Conservation (phyloP, 208 protist species). For the Chromosphaera perkinsii region DNA sequence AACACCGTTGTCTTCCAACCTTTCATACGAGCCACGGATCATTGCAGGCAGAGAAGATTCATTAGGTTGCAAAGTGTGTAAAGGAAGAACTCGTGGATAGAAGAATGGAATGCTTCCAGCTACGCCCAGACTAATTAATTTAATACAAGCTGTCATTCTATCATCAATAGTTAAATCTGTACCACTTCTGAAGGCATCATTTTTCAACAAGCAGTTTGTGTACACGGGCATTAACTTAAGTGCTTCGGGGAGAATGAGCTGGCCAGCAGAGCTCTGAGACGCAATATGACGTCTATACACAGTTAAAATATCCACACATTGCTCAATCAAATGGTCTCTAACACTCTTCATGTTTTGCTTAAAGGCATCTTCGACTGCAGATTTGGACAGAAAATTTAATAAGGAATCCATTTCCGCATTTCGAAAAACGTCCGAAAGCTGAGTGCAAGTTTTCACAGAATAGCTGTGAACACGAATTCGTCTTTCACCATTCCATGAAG, state of each 20-base stretch:
- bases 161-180: neutral
- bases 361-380: slow-evolving; percentile 14
- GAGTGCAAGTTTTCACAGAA: slow-evolving; percentile 56
- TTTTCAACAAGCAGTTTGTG: slow-evolving; percentile 69
- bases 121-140: neutral
- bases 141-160: too few species aligned
- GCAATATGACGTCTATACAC: slow-evolving; percentile 10
- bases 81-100: slow-evolving; percentile 18
- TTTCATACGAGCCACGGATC: slow-evolving; percentile 6
- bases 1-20: neutral
- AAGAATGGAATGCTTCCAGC: slow-evolving; percentile 7
- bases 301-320: neutral
- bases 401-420: slow-evolving; percentile 71
- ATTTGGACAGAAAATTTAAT: slow-evolving; percentile 60
- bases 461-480: slow-evolving; percentile 76
- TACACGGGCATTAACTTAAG: slow-evolving; percentile 82
- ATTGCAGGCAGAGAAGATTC: slow-evolving; percentile 28
- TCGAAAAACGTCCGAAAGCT: slow-evolving; percentile 62
- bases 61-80: neutral
- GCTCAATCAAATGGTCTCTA: slow-evolving; percentile 1
- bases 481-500: slow-evolving; percentile 69
- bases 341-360: slow-evolving; percentile 6
- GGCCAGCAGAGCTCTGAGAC: slow-evolving; percentile 42
- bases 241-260: slow-evolving; percentile 78
- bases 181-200: slow-evolving; percentile 58